Conservation (phyloP, 139 green algal genomes). For the Tetradesmus lagerheimii region DNA sequence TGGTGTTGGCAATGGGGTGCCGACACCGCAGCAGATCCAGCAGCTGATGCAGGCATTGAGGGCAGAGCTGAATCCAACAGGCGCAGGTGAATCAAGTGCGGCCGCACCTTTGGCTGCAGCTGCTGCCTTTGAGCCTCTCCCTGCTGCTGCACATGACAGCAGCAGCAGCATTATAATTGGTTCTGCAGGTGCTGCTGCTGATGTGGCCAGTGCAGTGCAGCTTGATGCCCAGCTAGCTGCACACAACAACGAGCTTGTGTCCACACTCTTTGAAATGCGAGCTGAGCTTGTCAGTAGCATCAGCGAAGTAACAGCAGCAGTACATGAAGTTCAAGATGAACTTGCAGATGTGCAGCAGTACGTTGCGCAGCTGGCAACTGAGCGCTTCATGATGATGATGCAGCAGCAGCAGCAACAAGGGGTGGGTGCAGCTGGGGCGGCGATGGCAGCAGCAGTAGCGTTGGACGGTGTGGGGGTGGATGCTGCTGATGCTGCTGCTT, state of each 20-base stretch:
- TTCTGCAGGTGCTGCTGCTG: slow-evolving; percentile 1
- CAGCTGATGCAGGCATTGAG: not conserved
- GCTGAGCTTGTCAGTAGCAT: not conserved
- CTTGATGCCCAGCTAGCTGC: not conserved
- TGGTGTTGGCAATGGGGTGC: not conserved
- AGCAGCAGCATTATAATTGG: not conserved
- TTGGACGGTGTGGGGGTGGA: not conserved
- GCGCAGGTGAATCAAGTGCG: not conserved
- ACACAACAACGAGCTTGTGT: not conserved
- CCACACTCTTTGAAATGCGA: not conserved
- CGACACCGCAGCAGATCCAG: not conserved
- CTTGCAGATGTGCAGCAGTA: not conserved
- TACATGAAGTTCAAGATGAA: not conserved
- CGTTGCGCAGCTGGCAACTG: not conserved
- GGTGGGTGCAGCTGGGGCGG: not conserved
- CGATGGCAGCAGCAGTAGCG: not conserved
- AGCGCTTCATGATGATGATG: not conserved
- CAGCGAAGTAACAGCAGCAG: not conserved
- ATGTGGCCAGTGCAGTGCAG: not conserved
- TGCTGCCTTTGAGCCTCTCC: not conserved
- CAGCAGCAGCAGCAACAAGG: slow-evolving; percentile 16
- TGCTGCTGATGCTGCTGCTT: not conserved
- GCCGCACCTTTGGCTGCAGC: not conserved
- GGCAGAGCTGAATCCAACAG: not conserved
- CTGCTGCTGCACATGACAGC: not conserved